These are phyloP conservation scores for Gamarada debralockiae DNA, from an alignment of 495 filamentous ascomycete species.

Conservation along the genomic window DNA sequence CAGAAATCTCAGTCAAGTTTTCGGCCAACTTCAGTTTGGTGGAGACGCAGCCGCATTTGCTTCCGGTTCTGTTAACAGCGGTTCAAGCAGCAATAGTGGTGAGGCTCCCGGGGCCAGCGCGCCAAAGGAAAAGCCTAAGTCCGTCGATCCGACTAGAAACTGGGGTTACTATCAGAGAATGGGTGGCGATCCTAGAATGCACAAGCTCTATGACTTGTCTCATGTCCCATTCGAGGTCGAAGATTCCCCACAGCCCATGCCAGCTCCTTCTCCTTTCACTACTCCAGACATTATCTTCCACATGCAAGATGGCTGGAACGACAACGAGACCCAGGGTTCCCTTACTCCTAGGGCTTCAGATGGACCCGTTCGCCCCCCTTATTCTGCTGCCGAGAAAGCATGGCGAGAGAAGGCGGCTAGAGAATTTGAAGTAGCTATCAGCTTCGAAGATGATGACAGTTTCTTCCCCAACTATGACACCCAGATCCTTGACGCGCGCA, in stretches of 20 bases:
- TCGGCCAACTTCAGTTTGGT: too few relatives aligned
- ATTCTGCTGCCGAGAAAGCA: neutral
- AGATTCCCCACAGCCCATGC: neutral
- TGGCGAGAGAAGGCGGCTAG: neutral
- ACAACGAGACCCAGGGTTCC: neutral
- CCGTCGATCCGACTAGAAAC: neutral
- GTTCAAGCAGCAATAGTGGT: too few relatives aligned
- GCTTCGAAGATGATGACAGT: neutral
- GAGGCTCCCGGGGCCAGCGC: neutral
- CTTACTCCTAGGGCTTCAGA: neutral
- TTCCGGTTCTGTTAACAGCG: neutral
- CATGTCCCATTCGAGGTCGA: neutral
- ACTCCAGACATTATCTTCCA: neutral
- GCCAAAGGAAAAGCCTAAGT: neutral
- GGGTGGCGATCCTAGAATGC: neutral
- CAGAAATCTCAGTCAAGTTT: too few relatives aligned
- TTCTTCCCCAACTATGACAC: neutral
- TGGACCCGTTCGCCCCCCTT: neutral
- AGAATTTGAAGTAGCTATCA: neutral
- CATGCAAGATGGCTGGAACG: neutral
- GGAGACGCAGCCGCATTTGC: neutral
- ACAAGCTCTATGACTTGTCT: neutral
- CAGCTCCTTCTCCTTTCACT: neutral
- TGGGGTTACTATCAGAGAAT: conserved; percentile 3
- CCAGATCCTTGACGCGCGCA: neutral